phyloP scores from a whole-genome alignment of 2,329 filamentous ascomycete species.

The Fusarium heterosporum region DNA sequence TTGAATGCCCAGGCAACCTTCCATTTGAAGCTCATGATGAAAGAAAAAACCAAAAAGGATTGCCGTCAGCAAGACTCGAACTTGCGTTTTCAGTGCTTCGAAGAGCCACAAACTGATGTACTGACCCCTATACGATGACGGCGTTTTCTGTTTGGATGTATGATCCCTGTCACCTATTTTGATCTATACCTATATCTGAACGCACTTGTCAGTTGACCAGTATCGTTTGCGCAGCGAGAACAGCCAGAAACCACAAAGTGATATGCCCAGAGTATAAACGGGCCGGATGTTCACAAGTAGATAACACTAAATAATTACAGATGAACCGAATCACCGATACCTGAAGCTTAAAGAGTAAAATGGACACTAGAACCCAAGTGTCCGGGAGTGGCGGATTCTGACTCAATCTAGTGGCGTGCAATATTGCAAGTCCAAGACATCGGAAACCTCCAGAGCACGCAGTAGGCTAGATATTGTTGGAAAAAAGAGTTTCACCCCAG shows the following conservation, averaged over 20 bases:
- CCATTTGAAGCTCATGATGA: background rate
- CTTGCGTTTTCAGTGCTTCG: conserved; percentile 48
- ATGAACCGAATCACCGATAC: background rate
- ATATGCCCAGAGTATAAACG: background rate
- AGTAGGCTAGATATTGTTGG: background rate
- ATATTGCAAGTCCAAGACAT: conserved; percentile 15
- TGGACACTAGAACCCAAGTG: conserved; percentile 27
- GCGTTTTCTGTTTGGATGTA: conserved; percentile 18
- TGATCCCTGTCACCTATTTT: conserved; percentile 9
- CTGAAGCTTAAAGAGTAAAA: conserved; percentile 2
- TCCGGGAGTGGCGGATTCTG: conserved; percentile 35
- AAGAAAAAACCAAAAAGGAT: conserved; percentile 14
- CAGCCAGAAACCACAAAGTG: background rate
- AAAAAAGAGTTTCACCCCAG: background rate
- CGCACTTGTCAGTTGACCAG: too few relatives aligned
- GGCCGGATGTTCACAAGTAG: background rate
- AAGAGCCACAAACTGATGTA: conserved; percentile 49
- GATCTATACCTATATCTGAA: background rate
- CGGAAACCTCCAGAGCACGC: conserved; percentile 21
- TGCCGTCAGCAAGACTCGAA: conserved; percentile 48
- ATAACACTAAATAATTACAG: background rate
- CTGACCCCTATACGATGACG: conserved; percentile 49
- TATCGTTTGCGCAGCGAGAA: too few relatives aligned
- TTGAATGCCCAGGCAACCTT: background rate
- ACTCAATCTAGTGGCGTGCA: conserved; percentile 31